These are phyloP conservation scores for Fraxinus angustifolia DNA, from an alignment of 305 asterid genomes.

Conservation along the genomic window DNA sequence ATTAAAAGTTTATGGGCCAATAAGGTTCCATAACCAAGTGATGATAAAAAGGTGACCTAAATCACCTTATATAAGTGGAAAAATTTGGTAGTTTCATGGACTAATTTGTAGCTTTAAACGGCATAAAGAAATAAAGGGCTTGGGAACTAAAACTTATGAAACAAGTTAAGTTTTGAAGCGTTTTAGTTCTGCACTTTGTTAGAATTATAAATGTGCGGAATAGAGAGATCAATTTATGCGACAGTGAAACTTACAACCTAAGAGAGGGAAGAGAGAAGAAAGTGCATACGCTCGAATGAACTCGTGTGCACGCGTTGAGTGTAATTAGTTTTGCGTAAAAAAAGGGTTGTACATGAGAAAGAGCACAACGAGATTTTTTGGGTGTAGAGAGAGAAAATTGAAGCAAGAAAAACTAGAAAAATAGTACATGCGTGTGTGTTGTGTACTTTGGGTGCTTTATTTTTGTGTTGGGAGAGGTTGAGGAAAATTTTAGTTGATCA, in stretches of 20 bases:
- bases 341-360: neutral
- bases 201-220: neutral
- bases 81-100: neutral
- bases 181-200: neutral
- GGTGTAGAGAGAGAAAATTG: neutral
- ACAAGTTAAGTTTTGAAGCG: neutral
- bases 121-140: neutral
- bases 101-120: neutral
- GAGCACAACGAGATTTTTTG: neutral
- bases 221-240: neutral
- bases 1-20: neutral
- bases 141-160: neutral
- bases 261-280: neutral
- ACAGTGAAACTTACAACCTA: neutral
- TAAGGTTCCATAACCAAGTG: neutral
- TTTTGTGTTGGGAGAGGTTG: neutral
- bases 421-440: neutral
- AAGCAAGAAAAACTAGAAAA: neutral
- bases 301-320: neutral
- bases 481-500: neutral
- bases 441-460: neutral
- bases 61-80: neutral
- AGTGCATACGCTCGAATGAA: neutral
- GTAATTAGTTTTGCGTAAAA: neutral
- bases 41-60: neutral